Evolutionary conservation across 1,284 basidiomycete species (phyloP), one percentile per base, ranked within the genome.

Genomic region (Cutaneotrichosporon daszewskae): DNA sequence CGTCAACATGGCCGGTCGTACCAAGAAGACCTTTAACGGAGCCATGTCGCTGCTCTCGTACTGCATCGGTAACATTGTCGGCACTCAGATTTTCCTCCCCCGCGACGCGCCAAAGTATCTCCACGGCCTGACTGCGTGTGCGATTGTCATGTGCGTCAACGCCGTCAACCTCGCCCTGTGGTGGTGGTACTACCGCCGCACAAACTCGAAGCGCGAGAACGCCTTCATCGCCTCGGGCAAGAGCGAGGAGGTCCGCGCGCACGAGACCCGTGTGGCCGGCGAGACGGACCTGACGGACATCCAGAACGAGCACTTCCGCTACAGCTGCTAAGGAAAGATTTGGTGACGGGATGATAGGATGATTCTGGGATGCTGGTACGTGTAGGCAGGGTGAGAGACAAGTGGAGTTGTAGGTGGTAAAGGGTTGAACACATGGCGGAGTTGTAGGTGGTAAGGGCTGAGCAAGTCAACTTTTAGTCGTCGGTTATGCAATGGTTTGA

Each of bases 1-100:
- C 8, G 31, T 57, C 45, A 64, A 64, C 40, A 49, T 53, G 25
- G 60, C 58, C 25, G 60, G 60, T 5, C 47, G 60, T 22, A 62
- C 58, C 33, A 62, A 62, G 51, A 62, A 62, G 50, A 47, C 53
- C 10, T 57, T 54, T 35, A 40, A 58, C 24, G 33, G 33, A 5
- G 55, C 45, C 13, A 43, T 29, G 1, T 41, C 13, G 4, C 37
- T 55, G n/a, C 50, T 60, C 40, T 49, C 43, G n/a, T 62, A 58
- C 55, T 59, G 56, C 35, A 39, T 43, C 7, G 60, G 60, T 12
- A 62, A 55, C 45, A 34, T 47, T 16, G 31, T 58, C 29, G 60
- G 60, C 20, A 53, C 56, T 4, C 57, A 59, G 37, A 53, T 56
- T 19, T 53, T 60, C 46, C 28, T 53, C 14, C 44, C 51, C 12